A percentile compares a stretch with the other conserved stretches of the same genome.
Evolutionary conservation across 2,329 filamentous ascomycete species (phyloP).

Genomic region (Dothideomycetes sp.): DNA sequence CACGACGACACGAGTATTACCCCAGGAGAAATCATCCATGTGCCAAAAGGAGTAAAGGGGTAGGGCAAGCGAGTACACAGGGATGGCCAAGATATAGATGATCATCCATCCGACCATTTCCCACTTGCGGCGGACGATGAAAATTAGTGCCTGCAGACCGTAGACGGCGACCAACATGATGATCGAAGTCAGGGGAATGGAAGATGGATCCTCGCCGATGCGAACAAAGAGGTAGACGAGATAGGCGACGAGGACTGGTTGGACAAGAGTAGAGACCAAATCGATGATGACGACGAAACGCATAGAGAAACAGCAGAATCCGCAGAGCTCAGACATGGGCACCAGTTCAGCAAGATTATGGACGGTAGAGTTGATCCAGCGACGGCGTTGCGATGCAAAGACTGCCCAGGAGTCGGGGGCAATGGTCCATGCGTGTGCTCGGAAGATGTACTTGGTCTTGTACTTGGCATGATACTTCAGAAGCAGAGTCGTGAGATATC

Average conservation of each 20-base stretch:
- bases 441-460: slow-evolving; percentile 96
- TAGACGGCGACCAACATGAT: slow-evolving; percentile 91
- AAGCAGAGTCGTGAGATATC: slow-evolving; percentile 88
- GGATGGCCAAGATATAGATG: slow-evolving; percentile 82
- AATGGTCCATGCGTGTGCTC: slow-evolving; percentile 91
- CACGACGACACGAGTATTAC: slow-evolving; percentile 93
- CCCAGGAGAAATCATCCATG: slow-evolving; percentile 99
- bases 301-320: slow-evolving; percentile 99
- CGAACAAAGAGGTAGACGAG: slow-evolving; percentile 80
- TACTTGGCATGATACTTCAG: slow-evolving; percentile 87
- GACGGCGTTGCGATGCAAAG: slow-evolving; percentile 94
- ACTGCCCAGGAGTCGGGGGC: slow-evolving; percentile 89
- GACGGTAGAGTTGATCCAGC: slow-evolving; percentile 99
- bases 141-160: slow-evolving; percentile 92
- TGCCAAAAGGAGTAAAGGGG: slow-evolving; percentile 97
- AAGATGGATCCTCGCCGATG: slow-evolving; percentile 47
- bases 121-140: slow-evolving; percentile 94
- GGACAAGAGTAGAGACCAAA: slow-evolving; percentile 79
- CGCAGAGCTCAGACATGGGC: slow-evolving; percentile 84
- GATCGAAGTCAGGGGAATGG: slow-evolving; percentile 76
- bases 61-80: slow-evolving; percentile 80
- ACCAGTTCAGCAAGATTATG: slow-evolving; percentile 96
- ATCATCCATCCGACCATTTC: slow-evolving; percentile 99
- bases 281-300: slow-evolving; percentile 95
- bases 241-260: slow-evolving; percentile 84